Base-by-base conservation (phyloP, 352 stramenopile species). In the Aphanomyces invadans region DNA sequence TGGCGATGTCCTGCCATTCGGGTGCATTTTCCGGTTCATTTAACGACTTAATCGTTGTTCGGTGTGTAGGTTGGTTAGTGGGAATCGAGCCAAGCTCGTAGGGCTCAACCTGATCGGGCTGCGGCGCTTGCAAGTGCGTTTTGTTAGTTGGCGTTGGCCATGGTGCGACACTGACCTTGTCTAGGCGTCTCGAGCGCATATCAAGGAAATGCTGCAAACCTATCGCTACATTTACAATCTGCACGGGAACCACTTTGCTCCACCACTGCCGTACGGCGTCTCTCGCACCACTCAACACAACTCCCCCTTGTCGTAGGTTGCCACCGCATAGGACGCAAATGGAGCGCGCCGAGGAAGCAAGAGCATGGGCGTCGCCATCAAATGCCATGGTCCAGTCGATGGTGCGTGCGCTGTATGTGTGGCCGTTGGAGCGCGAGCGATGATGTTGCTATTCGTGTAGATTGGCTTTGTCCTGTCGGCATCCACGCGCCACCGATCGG, bases 141-240 rank as follows among this genome's bases (percentile, higher is more conserved):
- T 29, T 10, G n/a, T 9, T 10, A 9, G 39, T 44, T 19, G 29
- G 17, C 42, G 12, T 57, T 15, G 28, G 2, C 19, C 48, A n/a
- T n/a, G n/a, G n/a, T n/a, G n/a, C n/a, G n/a, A n/a, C n/a, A n/a
- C n/a, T n/a, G 48, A 46, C n/a, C n/a, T 38, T 53, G 52, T 51
- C 19, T 56, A 79, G 72, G 74, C 91, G 23, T 78, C 79, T 15
- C 71, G 81, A 31, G 68, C 71, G 39, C 74, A 87, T 32, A 90
- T 90, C 54, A 94, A 92, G 68, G 64, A 88, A 23, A 77, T 94
- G 72, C 73, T 94, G 52, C 78, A 81, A 11, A 72, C 82, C 36
- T 90, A 89, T 42, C 80, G 85, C 33, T 92, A 94, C 59, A 70
- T 94, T 42, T 94, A 89, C 71, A 78, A 74, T 49, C 51, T 75